Evolutionary conservation across 495 filamentous ascomycete genomes (phyloP), one percentile per base, ranked within the genome.

Genomic region (Hypoxylon intermedium): DNA sequence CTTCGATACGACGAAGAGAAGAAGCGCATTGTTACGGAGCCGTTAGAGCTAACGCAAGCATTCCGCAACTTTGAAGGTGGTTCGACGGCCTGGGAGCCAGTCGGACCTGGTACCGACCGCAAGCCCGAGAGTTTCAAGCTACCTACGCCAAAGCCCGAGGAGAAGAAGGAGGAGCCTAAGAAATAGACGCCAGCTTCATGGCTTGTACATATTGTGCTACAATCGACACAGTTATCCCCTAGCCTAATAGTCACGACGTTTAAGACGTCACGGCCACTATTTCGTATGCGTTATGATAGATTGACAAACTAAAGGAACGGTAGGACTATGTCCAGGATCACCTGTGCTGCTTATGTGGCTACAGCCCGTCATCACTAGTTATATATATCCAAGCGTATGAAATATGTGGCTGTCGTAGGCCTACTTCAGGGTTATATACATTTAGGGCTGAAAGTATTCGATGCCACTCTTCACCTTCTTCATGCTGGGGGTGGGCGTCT

Each of bases 1-100:
- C 88, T 99, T 46, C 82, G 95, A 58, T 99, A 92, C 67, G 93
- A 97, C 69, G 95, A 99, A 75, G 95, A 98, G 85, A 99, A 98
- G 89, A 98, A 99, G 85, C 84, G 95, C 49, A 97, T 98, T 72
- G 93, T 99, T 52, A 91, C 94, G 26, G 95, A 98, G 82, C 94
- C 95, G 9, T 81, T 98, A 49, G 94, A 98, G 78, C 80, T 98
- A 75, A 97, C 95, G 6, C 94, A 98, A 77, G 94, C 94, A n/a
- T 98, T 93, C 85, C 86, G 95, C 61, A 98, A 99, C 77, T 99
- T 99, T 69, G 90, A 97, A 77, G 89, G 91, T 37, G 91, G 90
- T 42, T 87, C 85, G 28, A 83, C 81, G 31, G 85, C 83, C 9
- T 92, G 93, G 92, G 92, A 99, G 75, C 93, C 93, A 71, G 86